Percentiles rank a stretch among this genome's conserved stretches.
Evolutionary conservation across 805 yeast genomes (phyloP).

Genomic region (Grigorovia transvaalensis): DNA sequence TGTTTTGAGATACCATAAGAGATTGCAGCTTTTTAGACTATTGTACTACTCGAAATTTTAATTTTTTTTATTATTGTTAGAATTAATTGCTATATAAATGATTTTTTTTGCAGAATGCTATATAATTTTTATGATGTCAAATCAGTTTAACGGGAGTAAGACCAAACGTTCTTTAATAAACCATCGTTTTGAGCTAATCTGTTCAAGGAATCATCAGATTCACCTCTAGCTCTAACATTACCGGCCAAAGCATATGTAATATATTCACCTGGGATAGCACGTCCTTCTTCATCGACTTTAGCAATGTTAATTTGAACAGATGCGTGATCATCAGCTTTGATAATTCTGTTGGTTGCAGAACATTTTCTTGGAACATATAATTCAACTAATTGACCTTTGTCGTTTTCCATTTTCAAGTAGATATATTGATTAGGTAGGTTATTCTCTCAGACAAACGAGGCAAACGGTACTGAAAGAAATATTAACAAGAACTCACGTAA

Average conservation of each 20-base stretch:
- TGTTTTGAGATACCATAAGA: no score
- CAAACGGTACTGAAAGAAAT: not conserved
- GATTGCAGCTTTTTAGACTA: no score
- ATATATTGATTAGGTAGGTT: not conserved
- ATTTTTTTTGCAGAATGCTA: not conserved
- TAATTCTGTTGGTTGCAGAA: slow-evolving; percentile 99
- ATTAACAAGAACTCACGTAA: not conserved
- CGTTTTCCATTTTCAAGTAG: slow-evolving; percentile 92
- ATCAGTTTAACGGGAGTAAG: slow-evolving; percentile 71
- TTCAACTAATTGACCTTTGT: slow-evolving; percentile 99
- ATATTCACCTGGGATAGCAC: slow-evolving; percentile 81
- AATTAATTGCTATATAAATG: not conserved
- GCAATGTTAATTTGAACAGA: slow-evolving; percentile 98
- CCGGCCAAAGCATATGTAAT: slow-evolving; percentile 96
- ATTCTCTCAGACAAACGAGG: not conserved
- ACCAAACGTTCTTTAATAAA: slow-evolving; percentile 91
- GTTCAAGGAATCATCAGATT: slow-evolving; percentile 98
- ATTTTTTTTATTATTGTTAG: not conserved
- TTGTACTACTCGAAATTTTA: not conserved
- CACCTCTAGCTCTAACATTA: slow-evolving; percentile 97
- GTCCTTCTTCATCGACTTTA: slow-evolving; percentile 95
- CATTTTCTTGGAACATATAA: slow-evolving; percentile 99
- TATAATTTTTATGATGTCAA: not conserved
- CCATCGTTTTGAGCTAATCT: slow-evolving; percentile 99
- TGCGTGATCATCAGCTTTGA: slow-evolving; percentile 99